Evolutionary conservation across 2,329 filamentous ascomycete species (phyloP).

Genomic region (Stagonosporopsis vannaccii): DNA sequence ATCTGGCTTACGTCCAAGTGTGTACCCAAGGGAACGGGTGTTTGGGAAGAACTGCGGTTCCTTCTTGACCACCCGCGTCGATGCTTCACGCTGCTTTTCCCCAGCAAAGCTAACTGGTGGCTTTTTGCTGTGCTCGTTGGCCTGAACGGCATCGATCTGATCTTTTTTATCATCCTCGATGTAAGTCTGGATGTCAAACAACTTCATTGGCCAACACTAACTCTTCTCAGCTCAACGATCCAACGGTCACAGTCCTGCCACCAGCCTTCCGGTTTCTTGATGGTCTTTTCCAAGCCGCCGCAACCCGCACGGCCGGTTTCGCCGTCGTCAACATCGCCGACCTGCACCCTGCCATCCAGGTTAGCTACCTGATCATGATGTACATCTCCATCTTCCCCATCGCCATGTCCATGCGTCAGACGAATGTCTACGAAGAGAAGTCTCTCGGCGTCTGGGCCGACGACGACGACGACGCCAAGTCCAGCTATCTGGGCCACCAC

Average conservation of each 20-base stretch:
- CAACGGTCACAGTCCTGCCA: conserved; percentile 71
- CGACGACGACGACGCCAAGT: conserved; percentile 62
- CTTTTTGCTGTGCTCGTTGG: conserved; percentile 84
- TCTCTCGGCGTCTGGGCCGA: conserved; percentile 76
- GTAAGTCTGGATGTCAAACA: conserved; percentile 58
- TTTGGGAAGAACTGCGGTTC: conserved; percentile 92
- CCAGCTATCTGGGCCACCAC: conserved; percentile 90
- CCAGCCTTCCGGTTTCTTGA: conserved; percentile 80
- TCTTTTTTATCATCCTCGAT: conserved; percentile 93
- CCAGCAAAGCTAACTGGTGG: conserved; percentile 92
- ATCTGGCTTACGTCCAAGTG: conserved; percentile 82
- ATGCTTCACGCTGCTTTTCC: conserved; percentile 95
- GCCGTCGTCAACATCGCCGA: conserved; percentile 77
- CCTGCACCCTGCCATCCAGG: conserved; percentile 89
- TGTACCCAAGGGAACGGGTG: conserved; percentile 68
- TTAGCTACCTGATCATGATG: conserved; percentile 98
- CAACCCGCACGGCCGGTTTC: conserved; percentile 91
- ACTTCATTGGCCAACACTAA: conserved; percentile 5
- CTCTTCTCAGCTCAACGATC: conserved; percentile 69
- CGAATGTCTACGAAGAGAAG: conserved; percentile 95
- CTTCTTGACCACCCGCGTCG: conserved; percentile 92
- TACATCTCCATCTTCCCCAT: conserved; percentile 98
- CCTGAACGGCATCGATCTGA: conserved; percentile 83
- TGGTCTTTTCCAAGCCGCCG: conserved; percentile 87
- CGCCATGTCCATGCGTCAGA: conserved; percentile 90